Conservation (phyloP, 148 eudicot species). For the Camellia granthamiana region DNA sequence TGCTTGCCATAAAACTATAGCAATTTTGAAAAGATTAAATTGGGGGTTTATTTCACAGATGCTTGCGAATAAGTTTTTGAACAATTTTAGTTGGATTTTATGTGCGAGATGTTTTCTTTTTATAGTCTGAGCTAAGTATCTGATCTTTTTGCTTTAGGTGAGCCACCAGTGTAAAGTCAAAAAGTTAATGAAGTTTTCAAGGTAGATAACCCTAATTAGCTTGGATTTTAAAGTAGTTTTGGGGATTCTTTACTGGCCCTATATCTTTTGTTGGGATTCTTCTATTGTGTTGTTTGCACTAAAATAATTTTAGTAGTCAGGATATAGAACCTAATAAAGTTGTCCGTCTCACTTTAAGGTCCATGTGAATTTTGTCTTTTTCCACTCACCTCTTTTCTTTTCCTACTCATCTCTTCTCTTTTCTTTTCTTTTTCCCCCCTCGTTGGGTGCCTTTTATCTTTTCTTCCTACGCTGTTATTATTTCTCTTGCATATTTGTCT, state of each 20-base stretch:
- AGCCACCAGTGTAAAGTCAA: background rate
- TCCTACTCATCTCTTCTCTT: constrained; percentile 14
- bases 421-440: constrained; percentile 13
- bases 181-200: background rate
- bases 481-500: background rate
- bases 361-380: constrained; percentile 27
- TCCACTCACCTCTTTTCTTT: constrained; percentile 16
- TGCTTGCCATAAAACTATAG: background rate
- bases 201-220: background rate
- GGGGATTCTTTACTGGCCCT: background rate
- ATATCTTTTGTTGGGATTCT: background rate
- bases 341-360: constrained; percentile 11
- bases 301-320: background rate
- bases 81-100: background rate
- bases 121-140: background rate
- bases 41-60: background rate
- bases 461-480: constrained; percentile 1
- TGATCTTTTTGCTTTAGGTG: constrained; percentile 12
- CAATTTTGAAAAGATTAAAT: background rate
- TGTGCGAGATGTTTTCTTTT: background rate
- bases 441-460: constrained; percentile 1
- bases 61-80: background rate
- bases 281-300: background rate
- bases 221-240: background rate
- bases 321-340: constrained; percentile 12